Evolutionary conservation across 257 asterid species (phyloP), one percentile per base, ranked within the genome.

Genomic region (Coffea eugenioides): DNA sequence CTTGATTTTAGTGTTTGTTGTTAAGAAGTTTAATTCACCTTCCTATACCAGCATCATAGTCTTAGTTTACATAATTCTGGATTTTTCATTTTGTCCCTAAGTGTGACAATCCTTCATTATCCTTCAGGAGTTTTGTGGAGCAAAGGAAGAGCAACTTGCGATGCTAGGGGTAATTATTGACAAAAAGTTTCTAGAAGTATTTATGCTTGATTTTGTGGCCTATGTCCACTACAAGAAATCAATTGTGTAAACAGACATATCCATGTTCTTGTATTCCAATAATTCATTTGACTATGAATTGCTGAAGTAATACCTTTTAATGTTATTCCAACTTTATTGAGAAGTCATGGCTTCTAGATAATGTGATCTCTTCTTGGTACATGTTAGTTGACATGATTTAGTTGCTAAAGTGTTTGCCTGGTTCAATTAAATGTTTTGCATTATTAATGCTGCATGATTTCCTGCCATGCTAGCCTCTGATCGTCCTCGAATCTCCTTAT

Each of bases 101-200:
- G 54, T 66, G 34, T 87, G 81, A 70, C 52, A 66, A 73, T 56
- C 25, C 56, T 75, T 76, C 76, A 78, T 82, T 80, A 25, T 80
- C 66, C 59, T 88, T 83, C 78, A 95, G 98, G 98, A 95, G 82
- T 87, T 84, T 78, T 77, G 57, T 79, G 94, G 89, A 73, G 93
- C 81, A 72, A 80, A 80, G 16, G 80, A 78, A 13, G 86, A 74
- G 70, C 85, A 86, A 79, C 78, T 85, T 73, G 92, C 88, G 86
- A 80, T 77, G 56, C 79, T 90, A 77, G 90, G 89, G 96, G 97
- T 94, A 82, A 73, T 69, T 83, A 57, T 79, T 8, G 41, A 48
- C 54, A 62, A 62, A 62, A 62, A 23, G 68, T 4, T 3, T 43
- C 71, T 39, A 27, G 59, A 75, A 23, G 43, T 57, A 21, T 75